These are phyloP conservation scores for Extremus antarcticus DNA, from an alignment of 495 filamentous ascomycete genomes.

Conservation along the genomic window DNA sequence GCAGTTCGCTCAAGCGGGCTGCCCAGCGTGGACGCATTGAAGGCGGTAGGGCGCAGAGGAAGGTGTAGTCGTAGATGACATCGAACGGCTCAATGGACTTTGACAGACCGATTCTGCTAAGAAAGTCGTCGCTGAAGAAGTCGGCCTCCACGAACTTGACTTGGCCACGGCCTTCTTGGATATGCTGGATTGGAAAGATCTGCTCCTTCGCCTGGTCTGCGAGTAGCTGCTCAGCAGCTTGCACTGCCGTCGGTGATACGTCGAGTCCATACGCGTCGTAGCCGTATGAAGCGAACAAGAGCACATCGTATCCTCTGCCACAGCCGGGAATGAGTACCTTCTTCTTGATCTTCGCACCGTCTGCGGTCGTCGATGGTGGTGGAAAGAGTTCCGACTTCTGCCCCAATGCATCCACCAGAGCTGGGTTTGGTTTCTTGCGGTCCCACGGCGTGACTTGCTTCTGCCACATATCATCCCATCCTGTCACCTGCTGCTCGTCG, in stretches of 20 bases:
- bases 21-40: slow-evolving; percentile 59
- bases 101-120: slow-evolving; percentile 16
- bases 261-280: slow-evolving; percentile 62
- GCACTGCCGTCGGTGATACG: slow-evolving; percentile 45
- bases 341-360: slow-evolving; percentile 33
- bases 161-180: slow-evolving; percentile 39
- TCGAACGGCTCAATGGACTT: slow-evolving; percentile 48
- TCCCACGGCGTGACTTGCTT: slow-evolving; percentile 43
- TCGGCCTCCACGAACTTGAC: slow-evolving; percentile 55
- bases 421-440: slow-evolving; percentile 51
- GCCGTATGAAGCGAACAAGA: slow-evolving; percentile 21
- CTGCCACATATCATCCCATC: slow-evolving; percentile 46
- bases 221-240: slow-evolving; percentile 41
- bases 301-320: slow-evolving; percentile 43
- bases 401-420: slow-evolving; percentile 51
- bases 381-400: slow-evolving; percentile 39
- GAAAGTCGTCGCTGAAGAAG: slow-evolving; percentile 61
- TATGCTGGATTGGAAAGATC: slow-evolving; percentile 38
- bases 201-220: slow-evolving; percentile 19
- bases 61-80: slow-evolving; percentile 79
- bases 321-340: slow-evolving; percentile 47
- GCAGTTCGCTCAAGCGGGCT: slow-evolving; percentile 50
- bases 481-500: slow-evolving; percentile 10
- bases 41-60: slow-evolving; percentile 66
- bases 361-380: slow-evolving; percentile 28